Base-by-base conservation (phyloP, 208 protist species). In the Herpetomonas samuelpessoai region DNA sequence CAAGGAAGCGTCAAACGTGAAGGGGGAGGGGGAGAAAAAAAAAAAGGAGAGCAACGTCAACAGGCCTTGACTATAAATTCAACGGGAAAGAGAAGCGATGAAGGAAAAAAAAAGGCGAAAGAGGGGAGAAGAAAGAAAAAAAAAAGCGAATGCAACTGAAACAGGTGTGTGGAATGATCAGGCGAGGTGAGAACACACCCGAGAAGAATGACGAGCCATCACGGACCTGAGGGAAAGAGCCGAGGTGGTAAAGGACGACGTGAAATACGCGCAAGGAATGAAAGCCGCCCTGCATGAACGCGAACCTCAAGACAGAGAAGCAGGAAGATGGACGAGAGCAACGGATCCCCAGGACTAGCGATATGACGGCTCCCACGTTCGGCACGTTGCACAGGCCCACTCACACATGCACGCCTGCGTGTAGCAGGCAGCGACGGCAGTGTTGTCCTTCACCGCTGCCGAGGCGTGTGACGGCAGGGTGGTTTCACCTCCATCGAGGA, bases 31-130 rank as follows among this genome's bases (percentile, higher is more conserved):
- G 28, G 3, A 28, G 48, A 44, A 41, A 65, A n/a, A 44, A 53
- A 62, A 57, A 24, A 58, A 74, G 57, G 55, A 44, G 54, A 57
- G 49, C 21, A 53, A 25, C 29, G 22, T 47, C 35, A 51, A 19
- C 18, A 39, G 3, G 25, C n/a, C n/a, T n/a, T n/a, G 18, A 45
- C 18, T 45, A n/a, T n/a, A 44, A 24, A n/a, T n/a, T 4, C 2
- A 52, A 2, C 26, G 22, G 26, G 26, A 58, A 27, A 39, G 24
- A 44, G n/a, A 46, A 31, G 10, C 16, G 44, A 48, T 10, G 31
- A 54, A 54, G 12, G 12, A 31, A 31, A 60, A 6, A 49, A n/a
- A 25, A 62, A 62, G 35, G 18, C 7, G 39, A 48, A 16, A 48
- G 19, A 53, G 57, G 18, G 41, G 21, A 52, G 26, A 51, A 24